phyloP scores from a whole-genome alignment of 1,284 basidiomycete genomes.

The Inonotus hispidus region DNA sequence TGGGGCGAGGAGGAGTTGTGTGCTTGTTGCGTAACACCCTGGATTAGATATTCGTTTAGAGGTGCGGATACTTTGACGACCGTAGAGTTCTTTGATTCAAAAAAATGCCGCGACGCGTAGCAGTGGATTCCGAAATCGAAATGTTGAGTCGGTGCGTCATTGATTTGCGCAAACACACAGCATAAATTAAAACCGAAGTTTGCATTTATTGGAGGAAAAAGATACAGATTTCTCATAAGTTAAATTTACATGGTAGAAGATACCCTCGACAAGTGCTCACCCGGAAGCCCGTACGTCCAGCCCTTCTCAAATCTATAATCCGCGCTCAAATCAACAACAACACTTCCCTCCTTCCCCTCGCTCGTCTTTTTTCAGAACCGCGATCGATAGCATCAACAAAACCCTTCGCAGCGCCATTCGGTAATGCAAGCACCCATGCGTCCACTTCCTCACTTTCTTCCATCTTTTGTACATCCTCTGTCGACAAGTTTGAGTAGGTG shows the following conservation, averaged over 20 bases:
- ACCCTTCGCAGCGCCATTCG: constrained; percentile 95
- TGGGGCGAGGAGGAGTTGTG: constrained; percentile 89
- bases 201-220: constrained; percentile 16
- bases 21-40: constrained; percentile 94
- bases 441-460: constrained; percentile 87
- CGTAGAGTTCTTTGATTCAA: constrained; percentile 98
- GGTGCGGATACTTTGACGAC: constrained; percentile 59
- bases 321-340: constrained; percentile 89
- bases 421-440: constrained; percentile 97
- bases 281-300: constrained; percentile 98
- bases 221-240: constrained; percentile 3
- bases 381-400: constrained; percentile 94
- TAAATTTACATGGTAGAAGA: constrained; percentile 16
- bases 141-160: not conserved
- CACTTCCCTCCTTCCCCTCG: constrained; percentile 53
- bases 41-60: constrained; percentile 93
- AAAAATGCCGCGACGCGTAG: no score
- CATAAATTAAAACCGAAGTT: constrained; percentile 13
- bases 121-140: no score
- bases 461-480: constrained; percentile 77
- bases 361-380: constrained; percentile 52
- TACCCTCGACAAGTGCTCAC: constrained; percentile 53
- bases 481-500: constrained; percentile 75
- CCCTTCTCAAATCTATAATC: constrained; percentile 93
- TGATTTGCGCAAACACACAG: constrained; percentile 18